These are phyloP conservation scores for Agaricus blazei DNA, from an alignment of 768 basidiomycete species.

Conservation along the genomic window DNA sequence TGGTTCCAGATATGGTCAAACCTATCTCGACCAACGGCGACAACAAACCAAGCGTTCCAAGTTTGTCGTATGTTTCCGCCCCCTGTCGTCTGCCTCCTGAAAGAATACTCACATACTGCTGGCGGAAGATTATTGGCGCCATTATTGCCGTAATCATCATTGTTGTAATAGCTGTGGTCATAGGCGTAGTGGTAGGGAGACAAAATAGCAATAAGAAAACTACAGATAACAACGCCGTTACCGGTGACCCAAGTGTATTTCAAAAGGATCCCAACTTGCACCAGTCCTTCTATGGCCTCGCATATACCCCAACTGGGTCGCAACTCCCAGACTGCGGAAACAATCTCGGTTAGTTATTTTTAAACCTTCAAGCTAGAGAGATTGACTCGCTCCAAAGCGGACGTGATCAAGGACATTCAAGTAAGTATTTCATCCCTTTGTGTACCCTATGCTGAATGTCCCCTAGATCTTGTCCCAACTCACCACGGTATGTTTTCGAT, in stretches of 20 bases:
- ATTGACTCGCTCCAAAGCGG: conserved; percentile 25
- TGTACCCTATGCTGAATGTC: background rate
- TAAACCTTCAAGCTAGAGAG: background rate
- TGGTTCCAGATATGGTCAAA: background rate
- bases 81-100: background rate
- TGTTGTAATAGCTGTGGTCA: conserved; percentile 1
- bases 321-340: conserved; percentile 68
- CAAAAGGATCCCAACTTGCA: conserved; percentile 61
- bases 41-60: conserved; percentile 6
- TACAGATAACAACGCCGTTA: background rate
- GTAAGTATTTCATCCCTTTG: conserved; percentile 23
- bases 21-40: background rate
- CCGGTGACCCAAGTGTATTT: conserved; percentile 72
- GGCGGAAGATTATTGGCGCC: background rate
- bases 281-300: conserved; percentile 79
- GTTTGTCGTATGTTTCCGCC: conserved; percentile 2
- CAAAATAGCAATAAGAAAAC: background rate
- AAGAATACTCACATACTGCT: too few relatives aligned
- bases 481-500: conserved; percentile 46
- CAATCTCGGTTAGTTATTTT: conserved; percentile 28
- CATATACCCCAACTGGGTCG: conserved; percentile 80
- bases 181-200: conserved; percentile 4
- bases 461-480: conserved; percentile 79
- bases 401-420: conserved; percentile 70
- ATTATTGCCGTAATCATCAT: conserved; percentile 5